These are phyloP conservation scores for Pythium apleroticum DNA, from an alignment of 352 stramenopile species.

Conservation along the genomic window DNA sequence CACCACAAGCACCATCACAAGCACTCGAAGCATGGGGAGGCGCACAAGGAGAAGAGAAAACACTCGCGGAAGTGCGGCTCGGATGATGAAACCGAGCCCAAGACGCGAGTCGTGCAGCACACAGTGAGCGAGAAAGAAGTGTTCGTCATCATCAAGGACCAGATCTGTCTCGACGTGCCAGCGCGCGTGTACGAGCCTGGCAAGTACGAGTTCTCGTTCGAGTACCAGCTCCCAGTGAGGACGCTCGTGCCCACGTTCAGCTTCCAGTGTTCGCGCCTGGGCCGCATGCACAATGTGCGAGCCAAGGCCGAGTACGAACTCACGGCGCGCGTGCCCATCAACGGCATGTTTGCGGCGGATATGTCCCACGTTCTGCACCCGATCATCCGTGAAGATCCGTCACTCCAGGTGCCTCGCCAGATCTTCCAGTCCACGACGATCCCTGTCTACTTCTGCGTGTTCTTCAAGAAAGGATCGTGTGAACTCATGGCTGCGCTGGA, in stretches of 20 bases:
- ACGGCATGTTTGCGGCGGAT: background rate
- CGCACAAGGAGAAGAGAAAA: background rate
- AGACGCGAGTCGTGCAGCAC: background rate
- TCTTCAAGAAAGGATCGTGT: slow-evolving; percentile 13
- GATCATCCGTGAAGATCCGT: slow-evolving; percentile 5
- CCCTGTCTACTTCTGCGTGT: slow-evolving; percentile 10
- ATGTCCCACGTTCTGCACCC: background rate
- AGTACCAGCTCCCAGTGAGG: slow-evolving; percentile 2
- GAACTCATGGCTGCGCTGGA: slow-evolving; percentile 11
- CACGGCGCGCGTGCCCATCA: slow-evolving; percentile 1
- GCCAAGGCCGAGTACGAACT: slow-evolving; percentile 12
- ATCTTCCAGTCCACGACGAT: slow-evolving; percentile 2
- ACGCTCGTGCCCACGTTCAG: slow-evolving; percentile 9
- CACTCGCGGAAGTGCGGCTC: background rate
- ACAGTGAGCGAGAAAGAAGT: background rate
- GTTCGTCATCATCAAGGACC: background rate
- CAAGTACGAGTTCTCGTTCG: slow-evolving; percentile 14
- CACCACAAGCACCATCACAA: background rate
- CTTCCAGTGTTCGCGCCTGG: slow-evolving; percentile 1
- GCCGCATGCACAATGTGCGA: background rate
- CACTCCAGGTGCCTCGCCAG: background rate
- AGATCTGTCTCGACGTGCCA: slow-evolving; percentile 8
- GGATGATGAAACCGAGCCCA: background rate
- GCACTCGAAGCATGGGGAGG: background rate
- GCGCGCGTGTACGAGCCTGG: slow-evolving; percentile 10